Conservation (phyloP, 176 grass and related monocot species). For the Carex littledalei region DNA sequence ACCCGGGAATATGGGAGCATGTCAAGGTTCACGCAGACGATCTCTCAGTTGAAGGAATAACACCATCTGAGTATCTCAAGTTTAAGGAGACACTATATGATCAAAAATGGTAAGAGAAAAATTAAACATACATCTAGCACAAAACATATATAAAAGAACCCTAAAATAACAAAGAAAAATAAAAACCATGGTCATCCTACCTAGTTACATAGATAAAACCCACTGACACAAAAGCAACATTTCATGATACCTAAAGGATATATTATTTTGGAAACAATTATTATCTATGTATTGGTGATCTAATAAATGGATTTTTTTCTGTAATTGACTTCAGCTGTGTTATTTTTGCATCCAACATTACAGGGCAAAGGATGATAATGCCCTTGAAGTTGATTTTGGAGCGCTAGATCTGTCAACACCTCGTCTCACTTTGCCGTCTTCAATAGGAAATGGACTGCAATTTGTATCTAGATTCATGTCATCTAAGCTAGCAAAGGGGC, state of each 20-base stretch:
- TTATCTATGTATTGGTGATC: background rate
- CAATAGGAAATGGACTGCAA: constrained; percentile 79
- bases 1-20: constrained; percentile 92
- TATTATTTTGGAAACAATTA: background rate
- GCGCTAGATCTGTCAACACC: constrained; percentile 65
- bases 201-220: background rate
- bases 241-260: background rate
- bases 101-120: constrained; percentile 57
- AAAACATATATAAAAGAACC: background rate
- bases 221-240: background rate
- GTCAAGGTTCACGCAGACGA: constrained; percentile 66
- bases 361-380: constrained; percentile 82
- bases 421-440: constrained; percentile 66
- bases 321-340: background rate
- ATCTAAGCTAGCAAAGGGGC: constrained; percentile 43
- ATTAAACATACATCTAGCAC: background rate
- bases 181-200: background rate
- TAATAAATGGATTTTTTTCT: background rate
- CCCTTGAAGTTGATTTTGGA: constrained; percentile 83
- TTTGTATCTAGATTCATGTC: constrained; percentile 74
- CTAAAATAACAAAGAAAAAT: background rate
- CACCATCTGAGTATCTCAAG: constrained; percentile 71
- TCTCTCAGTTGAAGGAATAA: constrained; percentile 75
- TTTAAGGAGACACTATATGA: constrained; percentile 84
- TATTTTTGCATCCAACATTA: constrained; percentile 15